phyloP scores from a whole-genome alignment of 805 yeast genomes.

The Ascoidea asiatica region DNA sequence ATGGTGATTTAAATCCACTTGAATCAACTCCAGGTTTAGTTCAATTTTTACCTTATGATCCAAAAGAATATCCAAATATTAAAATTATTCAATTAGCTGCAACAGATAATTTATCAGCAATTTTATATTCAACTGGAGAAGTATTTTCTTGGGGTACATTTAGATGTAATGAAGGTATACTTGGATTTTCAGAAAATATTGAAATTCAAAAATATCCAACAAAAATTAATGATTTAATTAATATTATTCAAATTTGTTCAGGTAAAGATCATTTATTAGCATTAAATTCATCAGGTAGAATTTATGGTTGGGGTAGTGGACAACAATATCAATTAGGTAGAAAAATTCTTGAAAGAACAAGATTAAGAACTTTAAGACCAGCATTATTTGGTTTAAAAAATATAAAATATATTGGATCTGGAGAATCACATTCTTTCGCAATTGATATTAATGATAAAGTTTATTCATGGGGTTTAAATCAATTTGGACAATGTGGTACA shows the following conservation, averaged over 20 bases:
- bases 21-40: slow-evolving; percentile 86
- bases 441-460: slow-evolving; percentile 60
- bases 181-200: slow-evolving; percentile 64
- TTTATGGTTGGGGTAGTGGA: slow-evolving; percentile 96
- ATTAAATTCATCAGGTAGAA: slow-evolving; percentile 71
- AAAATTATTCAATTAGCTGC: slow-evolving; percentile 76
- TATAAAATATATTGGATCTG: slow-evolving; percentile 72
- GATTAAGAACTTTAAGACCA: slow-evolving; percentile 62
- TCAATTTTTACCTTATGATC: slow-evolving; percentile 40
- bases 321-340: slow-evolving; percentile 89
- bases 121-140: slow-evolving; percentile 65
- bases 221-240: slow-evolving; percentile 43
- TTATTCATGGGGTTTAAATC: slow-evolving; percentile 90
- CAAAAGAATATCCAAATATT: slow-evolving; percentile 16
- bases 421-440: slow-evolving; percentile 95
- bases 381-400: slow-evolving; percentile 73
- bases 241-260: slow-evolving; percentile 71
- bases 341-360: slow-evolving; percentile 65
- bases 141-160: slow-evolving; percentile 98
- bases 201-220: slow-evolving; percentile 55
- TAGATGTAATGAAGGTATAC: slow-evolving; percentile 81
- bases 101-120: slow-evolving; percentile 83
- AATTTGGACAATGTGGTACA: slow-evolving; percentile 91
- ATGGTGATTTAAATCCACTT: slow-evolving; percentile 74
- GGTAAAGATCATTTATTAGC: slow-evolving; percentile 92